Percentiles rank a stretch among this genome's conserved stretches.
Conservation (phyloP, 2,329 filamentous ascomycete species). For the Aspergillus uvarum region DNA sequence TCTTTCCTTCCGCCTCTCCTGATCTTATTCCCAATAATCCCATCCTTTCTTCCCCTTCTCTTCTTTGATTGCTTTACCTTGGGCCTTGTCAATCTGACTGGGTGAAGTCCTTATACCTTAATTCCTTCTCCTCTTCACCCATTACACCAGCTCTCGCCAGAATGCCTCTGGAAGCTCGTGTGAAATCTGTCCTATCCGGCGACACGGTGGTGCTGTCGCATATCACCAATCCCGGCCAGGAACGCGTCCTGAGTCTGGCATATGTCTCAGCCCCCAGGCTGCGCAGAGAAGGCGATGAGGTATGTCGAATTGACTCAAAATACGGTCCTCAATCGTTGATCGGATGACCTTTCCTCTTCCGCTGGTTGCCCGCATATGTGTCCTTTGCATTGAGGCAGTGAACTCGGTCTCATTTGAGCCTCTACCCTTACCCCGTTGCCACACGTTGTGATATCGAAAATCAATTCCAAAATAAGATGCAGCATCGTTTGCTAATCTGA, state of each 20-base stretch:
- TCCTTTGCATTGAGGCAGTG: slow-evolving; percentile 13
- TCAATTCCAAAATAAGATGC: not conserved
- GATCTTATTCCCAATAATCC: slow-evolving; percentile 10
- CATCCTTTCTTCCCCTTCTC: slow-evolving; percentile 12
- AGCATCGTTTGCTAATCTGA: slow-evolving; percentile 5
- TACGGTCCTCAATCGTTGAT: not conserved
- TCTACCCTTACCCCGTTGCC: not conserved
- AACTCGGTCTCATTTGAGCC: not conserved
- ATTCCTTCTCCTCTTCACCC: slow-evolving; percentile 1
- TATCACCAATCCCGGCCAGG: slow-evolving; percentile 75
- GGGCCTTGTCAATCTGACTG: slow-evolving; percentile 4
- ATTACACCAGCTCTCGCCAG: slow-evolving; percentile 19
- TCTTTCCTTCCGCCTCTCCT: slow-evolving; percentile 8
- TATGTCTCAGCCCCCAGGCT: slow-evolving; percentile 88
- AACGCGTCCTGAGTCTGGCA: slow-evolving; percentile 85
- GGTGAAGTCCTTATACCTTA: slow-evolving; percentile 10
- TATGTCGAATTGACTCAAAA: slow-evolving; percentile 32
- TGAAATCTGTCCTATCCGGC: slow-evolving; percentile 92
- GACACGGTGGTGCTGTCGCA: slow-evolving; percentile 86
- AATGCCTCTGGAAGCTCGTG: slow-evolving; percentile 60
- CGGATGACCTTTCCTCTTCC: not conserved
- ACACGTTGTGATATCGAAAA: not conserved
- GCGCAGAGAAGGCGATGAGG: slow-evolving; percentile 84
- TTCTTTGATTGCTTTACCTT: slow-evolving; percentile 7
- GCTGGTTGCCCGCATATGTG: slow-evolving; percentile 14